These are phyloP conservation scores for Calycina marina DNA, from an alignment of 2,329 filamentous ascomycete species.

Conservation along the genomic window DNA sequence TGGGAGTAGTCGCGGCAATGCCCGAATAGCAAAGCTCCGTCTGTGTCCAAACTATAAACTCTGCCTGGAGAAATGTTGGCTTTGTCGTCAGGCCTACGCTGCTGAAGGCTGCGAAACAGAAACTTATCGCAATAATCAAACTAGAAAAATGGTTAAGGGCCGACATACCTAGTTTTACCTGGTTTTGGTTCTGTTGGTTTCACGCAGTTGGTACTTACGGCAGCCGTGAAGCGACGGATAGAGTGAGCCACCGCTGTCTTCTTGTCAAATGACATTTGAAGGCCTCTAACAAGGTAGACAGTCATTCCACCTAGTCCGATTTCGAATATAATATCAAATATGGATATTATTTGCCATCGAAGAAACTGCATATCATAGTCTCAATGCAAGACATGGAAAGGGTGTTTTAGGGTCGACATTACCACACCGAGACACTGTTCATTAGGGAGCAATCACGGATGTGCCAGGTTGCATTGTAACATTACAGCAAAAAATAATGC, in stretches of 20 bases:
- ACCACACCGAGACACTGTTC: constrained; percentile 15
- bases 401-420: no score
- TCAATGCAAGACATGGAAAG: not conserved
- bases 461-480: no score
- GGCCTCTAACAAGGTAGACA: constrained; percentile 24
- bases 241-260: constrained; percentile 27
- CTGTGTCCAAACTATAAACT: constrained; percentile 25
- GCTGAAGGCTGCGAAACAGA: constrained; percentile 26
- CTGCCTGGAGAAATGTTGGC: constrained; percentile 24
- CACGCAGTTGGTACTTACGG: constrained; percentile 20
- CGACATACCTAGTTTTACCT: no score
- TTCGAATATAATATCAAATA: constrained; percentile 28
- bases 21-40: constrained; percentile 28
- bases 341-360: constrained; percentile 26
- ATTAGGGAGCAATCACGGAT: no score
- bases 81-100: constrained; percentile 21
- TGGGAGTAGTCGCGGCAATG: constrained; percentile 28
- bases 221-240: constrained; percentile 27
- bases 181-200: constrained; percentile 1
- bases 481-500: no score
- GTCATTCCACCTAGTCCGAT: constrained; percentile 24
- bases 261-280: constrained; percentile 25
- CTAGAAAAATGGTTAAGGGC: no score
- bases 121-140: constrained; percentile 25
- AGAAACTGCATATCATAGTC: constrained; percentile 17